Base-by-base conservation (phyloP, 2,329 filamentous ascomycete genomes). In the Pseudogymnoascus sp. region DNA sequence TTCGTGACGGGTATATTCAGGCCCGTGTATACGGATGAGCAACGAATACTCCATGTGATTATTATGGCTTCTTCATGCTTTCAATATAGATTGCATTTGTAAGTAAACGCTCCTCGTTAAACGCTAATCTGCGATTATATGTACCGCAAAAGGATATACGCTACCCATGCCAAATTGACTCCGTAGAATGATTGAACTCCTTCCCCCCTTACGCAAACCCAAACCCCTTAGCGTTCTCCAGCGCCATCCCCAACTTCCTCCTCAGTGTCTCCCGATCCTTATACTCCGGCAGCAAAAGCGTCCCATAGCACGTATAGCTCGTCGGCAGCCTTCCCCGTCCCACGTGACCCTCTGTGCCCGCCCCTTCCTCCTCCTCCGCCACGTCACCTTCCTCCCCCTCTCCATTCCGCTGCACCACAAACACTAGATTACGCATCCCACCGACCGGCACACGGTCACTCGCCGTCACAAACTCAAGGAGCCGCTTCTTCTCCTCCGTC, bases 391-490 rank as follows among this genome's bases (percentile, higher is more conserved):
- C 74, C 68, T 82, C 81, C 65, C 82, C 88, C 62, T 86, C 80
- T 14, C 90, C 86, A 71, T 92, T 91, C 70, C 84, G 86, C 75
- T 93, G 89, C 47, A 99, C 82, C 13, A 90, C 84, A 74, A 97
- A 97, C 70, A 89, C 86, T 56, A 97, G 78, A 69, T 89, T 91
- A 66, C 84, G 83, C 71, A 93, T 86, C 2, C 95, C 95, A 19
- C 90, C 92, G 0, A 96, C 90, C 0, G 95, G 95, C 1, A 97
- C 84, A 1, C 95, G 84, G 72, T 97, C 93, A 69, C 88, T 93
- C 0, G 93, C 93, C 13, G 95, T 99, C 31, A 99, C 93, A 71
- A 99, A 99, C 73, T 97, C 92, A 33, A 99, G 80, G 35, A 99
- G 77, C 70, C 85, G 86, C 61, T 86, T 83, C 75, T 88, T 88